Base-by-base conservation (phyloP, 495 filamentous ascomycete genomes). In the Neurospora terricola region DNA sequence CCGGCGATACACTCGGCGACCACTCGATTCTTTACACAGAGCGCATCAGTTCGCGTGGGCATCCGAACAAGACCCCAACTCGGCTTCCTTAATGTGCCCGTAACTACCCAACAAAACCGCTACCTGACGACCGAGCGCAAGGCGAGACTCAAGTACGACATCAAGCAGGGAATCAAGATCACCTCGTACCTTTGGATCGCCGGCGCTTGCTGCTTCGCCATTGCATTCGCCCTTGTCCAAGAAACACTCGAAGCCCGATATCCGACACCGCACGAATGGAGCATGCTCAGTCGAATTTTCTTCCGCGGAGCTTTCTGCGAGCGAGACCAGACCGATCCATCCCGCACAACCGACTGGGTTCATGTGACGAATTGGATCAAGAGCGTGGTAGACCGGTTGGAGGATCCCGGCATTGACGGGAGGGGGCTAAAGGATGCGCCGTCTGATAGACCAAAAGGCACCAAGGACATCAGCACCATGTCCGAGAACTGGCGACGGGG, bases 401-500 rank as follows among this genome's bases (percentile, higher is more conserved):
- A 93, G 75, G 83, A 96, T 78, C 82, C 82, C 1, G 80, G 83
- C 0, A 82, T 87, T 4, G 93, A 96, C 76, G 94, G 93, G 6
- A 82, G 85, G 73, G 91, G 88, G 0, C 76, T 96, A 39, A 72
- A 78, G 16, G 86, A 88, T 37, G 75, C 82, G 71, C 73, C 73
- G 3, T 75, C 77, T 36, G 76, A 76, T 70, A 69, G 69, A 10
- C 79, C 79, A 0, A 74, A 66, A 11, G 79, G 76, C 5, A 82
- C 77, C 23, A 83, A 82, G 74, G 93, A 97, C 83, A 83, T 96
- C 72, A 88, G 88, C 0, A 83, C 80, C 2, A 97, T 94, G 80
- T 88, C 88, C 45, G 91, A 94, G 80, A 83, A 90, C 38, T 97
- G 94, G 94, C 83, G 91, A 76, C 84, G 92, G 70, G 92, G 93